Conservation (phyloP, 495 filamentous ascomycete genomes). For the Hypoxylon crocopeplum region DNA sequence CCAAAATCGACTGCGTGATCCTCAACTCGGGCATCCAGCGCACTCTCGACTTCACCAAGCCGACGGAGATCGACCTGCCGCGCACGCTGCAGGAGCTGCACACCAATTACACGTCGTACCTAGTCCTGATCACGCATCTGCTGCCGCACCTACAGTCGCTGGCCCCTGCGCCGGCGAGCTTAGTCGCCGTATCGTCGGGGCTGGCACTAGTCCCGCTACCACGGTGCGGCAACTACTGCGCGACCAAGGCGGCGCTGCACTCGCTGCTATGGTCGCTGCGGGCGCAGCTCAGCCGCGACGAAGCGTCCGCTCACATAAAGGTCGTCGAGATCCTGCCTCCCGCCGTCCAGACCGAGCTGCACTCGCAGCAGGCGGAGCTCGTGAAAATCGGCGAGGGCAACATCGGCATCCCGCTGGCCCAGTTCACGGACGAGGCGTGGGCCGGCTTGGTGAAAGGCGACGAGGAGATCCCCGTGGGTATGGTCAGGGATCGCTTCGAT, state of each 20-base stretch:
- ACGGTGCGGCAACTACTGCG: constrained; percentile 61
- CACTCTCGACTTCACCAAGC: constrained; percentile 65
- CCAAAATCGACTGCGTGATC: constrained; percentile 62
- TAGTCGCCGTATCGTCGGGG: constrained; percentile 60
- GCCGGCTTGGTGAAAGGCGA: constrained; percentile 56
- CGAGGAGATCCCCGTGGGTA: constrained; percentile 52
- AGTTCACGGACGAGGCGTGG: constrained; percentile 66
- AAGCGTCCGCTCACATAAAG: constrained; percentile 46
- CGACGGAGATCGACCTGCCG: constrained; percentile 61
- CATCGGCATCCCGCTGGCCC: constrained; percentile 65
- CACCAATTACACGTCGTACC: constrained; percentile 71
- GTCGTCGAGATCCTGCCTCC: constrained; percentile 73
- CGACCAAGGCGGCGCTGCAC: constrained; percentile 66
- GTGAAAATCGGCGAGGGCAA: constrained; percentile 43
- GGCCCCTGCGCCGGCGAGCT: constrained; percentile 39
- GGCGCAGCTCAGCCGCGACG: constrained; percentile 59
- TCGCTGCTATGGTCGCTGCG: constrained; percentile 63
- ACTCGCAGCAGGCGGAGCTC: constrained; percentile 57
- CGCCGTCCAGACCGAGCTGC: constrained; percentile 70
- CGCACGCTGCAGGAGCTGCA: constrained; percentile 61
- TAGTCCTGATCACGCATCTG: constrained; percentile 68
- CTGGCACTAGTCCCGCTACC: constrained; percentile 62
- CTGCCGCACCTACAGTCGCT: constrained; percentile 64
- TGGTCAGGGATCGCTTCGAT: constrained; percentile 21
- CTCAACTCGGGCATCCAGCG: constrained; percentile 67